Evolutionary conservation across 768 basidiomycete species (phyloP), one percentile per base, ranked within the genome.

Genomic region (Asterophora lycoperdoides): DNA sequence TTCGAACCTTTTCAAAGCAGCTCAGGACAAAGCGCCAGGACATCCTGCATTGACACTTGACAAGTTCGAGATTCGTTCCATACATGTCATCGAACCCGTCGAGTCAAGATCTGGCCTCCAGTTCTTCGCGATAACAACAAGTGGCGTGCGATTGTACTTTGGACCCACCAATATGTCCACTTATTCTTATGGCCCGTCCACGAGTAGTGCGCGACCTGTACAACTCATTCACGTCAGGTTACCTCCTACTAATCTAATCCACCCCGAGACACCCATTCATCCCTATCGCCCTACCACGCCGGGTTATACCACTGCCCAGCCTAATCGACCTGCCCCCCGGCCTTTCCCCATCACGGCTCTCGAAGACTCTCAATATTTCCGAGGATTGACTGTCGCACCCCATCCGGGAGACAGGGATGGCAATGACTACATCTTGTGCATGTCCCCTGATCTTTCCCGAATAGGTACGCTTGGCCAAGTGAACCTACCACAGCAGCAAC

Each of bases 91-190:
- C 32, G 75, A 80, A 34, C 74, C 74, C 8, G 66, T 73, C 10
- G 88, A 90, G 62, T 85, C 88, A 20, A 83, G 81, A 13, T 68
- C 77, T 19, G 80, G 80, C 11, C 68, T 89, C 10, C 89, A 90
- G 49, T 75, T 98, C 8, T 72, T 96, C 41, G 92, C 86, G 1
- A 68, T 94, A 40, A 92, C 93, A 18, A 72, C 76, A 23, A 93
- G 85, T 44, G 93, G 90, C 10, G 80, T 87, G 3, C 83, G 94
- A 42, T 73, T 95, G 1, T 97, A 90, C 71, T 92, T 96, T 62
- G 78, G 78, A 1, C 77, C 85, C 3, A 69, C 77, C 3, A 66
- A 69, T 43, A 64, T 68, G 17, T 78, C 77, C 54, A 68, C 70
- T 18, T 84, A 81, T 62, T 69, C 76, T 37, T 79, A 76, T 52